A percentile compares a stretch with the other conserved stretches of the same genome.
phyloP scores from a whole-genome alignment of 2,329 filamentous ascomycete species.

The Nemania abortiva region DNA sequence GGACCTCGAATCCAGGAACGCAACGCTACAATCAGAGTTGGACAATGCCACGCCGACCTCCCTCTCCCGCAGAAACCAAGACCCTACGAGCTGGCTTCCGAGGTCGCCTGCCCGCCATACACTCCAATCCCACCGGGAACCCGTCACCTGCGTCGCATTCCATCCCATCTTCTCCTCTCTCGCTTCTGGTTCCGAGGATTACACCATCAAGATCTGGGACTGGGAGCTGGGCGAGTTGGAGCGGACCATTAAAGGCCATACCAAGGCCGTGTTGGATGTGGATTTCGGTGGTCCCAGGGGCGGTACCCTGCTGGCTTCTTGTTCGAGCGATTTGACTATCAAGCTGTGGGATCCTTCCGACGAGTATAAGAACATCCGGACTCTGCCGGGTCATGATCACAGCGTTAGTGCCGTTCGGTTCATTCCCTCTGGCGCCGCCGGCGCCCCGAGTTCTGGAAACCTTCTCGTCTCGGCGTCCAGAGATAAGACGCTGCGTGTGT shows the following conservation, averaged over 20 bases:
- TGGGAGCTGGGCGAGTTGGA: slow-evolving; percentile 95
- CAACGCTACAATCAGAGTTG: slow-evolving; percentile 81
- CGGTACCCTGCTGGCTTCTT: slow-evolving; percentile 82
- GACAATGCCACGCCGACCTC: slow-evolving; percentile 84
- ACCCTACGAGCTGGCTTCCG: slow-evolving; percentile 90
- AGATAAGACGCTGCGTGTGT: slow-evolving; percentile 87
- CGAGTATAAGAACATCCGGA: slow-evolving; percentile 95
- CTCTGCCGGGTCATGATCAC: slow-evolving; percentile 90
- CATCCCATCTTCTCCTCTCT: slow-evolving; percentile 92
- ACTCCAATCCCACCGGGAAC: slow-evolving; percentile 82
- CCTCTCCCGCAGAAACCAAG: slow-evolving; percentile 82
- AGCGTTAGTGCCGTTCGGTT: slow-evolving; percentile 91
- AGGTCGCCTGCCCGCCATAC: slow-evolving; percentile 82
- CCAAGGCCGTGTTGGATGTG: slow-evolving; percentile 86
- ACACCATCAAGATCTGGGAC: slow-evolving; percentile 96
- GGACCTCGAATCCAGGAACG: slow-evolving; percentile 85
- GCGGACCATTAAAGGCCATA: slow-evolving; percentile 91
- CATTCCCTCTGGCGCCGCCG: slow-evolving; percentile 83
- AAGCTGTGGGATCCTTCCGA: slow-evolving; percentile 94
- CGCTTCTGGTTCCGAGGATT: slow-evolving; percentile 91
- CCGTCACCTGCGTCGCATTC: slow-evolving; percentile 90
- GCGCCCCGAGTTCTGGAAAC: slow-evolving; percentile 83
- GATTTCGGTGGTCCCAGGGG: slow-evolving; percentile 90
- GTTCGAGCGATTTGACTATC: slow-evolving; percentile 90
- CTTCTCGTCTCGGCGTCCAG: slow-evolving; percentile 87